These are phyloP conservation scores for Pleurotus tuber-regium DNA, from an alignment of 768 basidiomycete species.

Conservation along the genomic window DNA sequence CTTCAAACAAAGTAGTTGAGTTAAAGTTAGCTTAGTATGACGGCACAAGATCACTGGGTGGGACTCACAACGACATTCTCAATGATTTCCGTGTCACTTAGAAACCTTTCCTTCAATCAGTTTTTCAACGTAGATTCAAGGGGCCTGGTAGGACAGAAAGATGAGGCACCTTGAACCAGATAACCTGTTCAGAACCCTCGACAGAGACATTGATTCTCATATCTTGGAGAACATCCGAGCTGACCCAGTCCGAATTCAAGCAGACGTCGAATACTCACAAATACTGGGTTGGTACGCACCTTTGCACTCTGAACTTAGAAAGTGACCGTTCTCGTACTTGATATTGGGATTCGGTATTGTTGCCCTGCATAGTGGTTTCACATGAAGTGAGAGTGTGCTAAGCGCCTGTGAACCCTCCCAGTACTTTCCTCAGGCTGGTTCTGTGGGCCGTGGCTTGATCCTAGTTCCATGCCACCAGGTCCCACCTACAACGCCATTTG, in stretches of 20 bases:
- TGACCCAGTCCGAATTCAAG: too few species aligned
- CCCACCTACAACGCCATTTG: constrained; percentile 72
- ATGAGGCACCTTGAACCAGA: constrained; percentile 70
- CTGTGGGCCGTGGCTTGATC: background rate
- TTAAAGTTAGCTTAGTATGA: background rate
- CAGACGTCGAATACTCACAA: too few species aligned
- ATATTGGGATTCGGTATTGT: background rate
- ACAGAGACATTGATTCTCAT: constrained; percentile 63
- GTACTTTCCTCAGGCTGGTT: background rate
- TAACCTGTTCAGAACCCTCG: constrained; percentile 53
- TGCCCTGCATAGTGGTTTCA: background rate
- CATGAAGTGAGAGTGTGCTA: background rate
- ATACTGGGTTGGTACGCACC: too few species aligned
- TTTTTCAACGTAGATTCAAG: background rate
- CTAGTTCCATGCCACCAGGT: constrained; percentile 63
- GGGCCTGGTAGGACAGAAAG: background rate
- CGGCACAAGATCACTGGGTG: background rate
- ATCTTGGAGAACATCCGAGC: constrained; percentile 72
- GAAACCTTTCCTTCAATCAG: constrained; percentile 60
- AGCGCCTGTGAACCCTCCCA: background rate
- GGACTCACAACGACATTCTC: constrained; percentile 69
- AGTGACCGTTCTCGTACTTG: background rate
- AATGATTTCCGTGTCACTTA: constrained; percentile 72
- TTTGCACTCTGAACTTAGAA: constrained; percentile 2
- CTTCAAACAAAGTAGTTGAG: constrained; percentile 27